phyloP scores from a whole-genome alignment of 179 eudicot genomes.

The Drosera spatulata region DNA sequence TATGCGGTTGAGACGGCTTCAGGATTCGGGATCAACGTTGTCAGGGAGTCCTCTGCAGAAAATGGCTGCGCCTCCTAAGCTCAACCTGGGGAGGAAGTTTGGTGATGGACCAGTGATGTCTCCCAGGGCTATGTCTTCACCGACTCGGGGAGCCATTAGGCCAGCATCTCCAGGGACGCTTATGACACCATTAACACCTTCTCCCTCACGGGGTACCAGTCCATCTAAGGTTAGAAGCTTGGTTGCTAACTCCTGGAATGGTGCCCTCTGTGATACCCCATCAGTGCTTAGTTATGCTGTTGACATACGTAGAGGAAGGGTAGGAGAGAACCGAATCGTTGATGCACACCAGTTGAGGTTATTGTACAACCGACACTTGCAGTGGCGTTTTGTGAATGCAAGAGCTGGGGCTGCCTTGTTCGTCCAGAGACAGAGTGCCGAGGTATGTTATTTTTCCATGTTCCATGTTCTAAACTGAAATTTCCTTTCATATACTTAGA shows the following conservation, averaged over 20 bases:
- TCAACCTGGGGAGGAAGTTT: slow-evolving; percentile 35
- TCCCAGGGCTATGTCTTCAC: slow-evolving; percentile 69
- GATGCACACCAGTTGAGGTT: slow-evolving; percentile 92
- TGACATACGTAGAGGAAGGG: slow-evolving; percentile 94
- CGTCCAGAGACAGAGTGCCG: slow-evolving; percentile 65
- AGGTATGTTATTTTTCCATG: slow-evolving; percentile 36
- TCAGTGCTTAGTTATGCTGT: slow-evolving; percentile 94
- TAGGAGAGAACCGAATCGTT: slow-evolving; percentile 75
- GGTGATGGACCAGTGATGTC: slow-evolving; percentile 52
- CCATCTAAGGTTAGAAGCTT: slow-evolving; percentile 64
- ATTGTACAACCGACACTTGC: slow-evolving; percentile 79
- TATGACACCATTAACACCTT: slow-evolving; percentile 27
- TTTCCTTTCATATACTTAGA: too few species aligned
- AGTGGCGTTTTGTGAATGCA: slow-evolving; percentile 99
- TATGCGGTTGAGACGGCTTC: slow-evolving; percentile 82
- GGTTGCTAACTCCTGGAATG: slow-evolving; percentile 32
- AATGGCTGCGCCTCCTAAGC: slow-evolving; percentile 41
- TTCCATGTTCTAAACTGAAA: background rate
- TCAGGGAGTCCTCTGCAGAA: slow-evolving; percentile 51
- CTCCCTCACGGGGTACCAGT: slow-evolving; percentile 69
- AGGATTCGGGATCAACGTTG: slow-evolving; percentile 72
- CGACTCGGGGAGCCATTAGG: slow-evolving; percentile 47
- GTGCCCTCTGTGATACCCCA: slow-evolving; percentile 60
- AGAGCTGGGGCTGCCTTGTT: slow-evolving; percentile 63
- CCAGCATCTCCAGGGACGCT: slow-evolving; percentile 82